Conservation (phyloP, 306 rosid genomes). For the Sicyos baderoa region DNA sequence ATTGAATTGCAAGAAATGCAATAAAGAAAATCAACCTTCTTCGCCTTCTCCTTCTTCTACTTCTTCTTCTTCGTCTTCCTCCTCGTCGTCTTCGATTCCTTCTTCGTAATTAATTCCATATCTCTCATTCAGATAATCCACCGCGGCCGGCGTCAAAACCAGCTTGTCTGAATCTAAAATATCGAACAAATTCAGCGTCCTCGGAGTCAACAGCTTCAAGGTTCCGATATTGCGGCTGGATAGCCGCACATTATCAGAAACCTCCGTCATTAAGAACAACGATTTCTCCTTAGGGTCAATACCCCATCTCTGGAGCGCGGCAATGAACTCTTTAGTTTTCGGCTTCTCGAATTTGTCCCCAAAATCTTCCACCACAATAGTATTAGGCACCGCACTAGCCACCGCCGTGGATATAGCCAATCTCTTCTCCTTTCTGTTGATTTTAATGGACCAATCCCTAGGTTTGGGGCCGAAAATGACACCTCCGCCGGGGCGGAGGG, state of each 20-base stretch:
- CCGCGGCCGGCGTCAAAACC: conserved; percentile 58
- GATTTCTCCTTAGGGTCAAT: conserved; percentile 75
- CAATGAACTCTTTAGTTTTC: conserved; percentile 73
- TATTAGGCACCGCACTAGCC: conserved; percentile 57
- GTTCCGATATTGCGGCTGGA: conserved; percentile 80
- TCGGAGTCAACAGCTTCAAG: conserved; percentile 75
- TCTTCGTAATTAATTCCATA: conserved; percentile 50
- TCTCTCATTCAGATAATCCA: conserved; percentile 62
- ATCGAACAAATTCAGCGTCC: conserved; percentile 79
- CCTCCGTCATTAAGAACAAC: conserved; percentile 58
- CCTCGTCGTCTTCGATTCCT: conserved; percentile 32
- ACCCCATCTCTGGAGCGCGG: conserved; percentile 85
- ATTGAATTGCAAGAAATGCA: background rate
- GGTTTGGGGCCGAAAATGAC: conserved; percentile 87
- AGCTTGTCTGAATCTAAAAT: conserved; percentile 80
- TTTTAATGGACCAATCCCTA: conserved; percentile 83
- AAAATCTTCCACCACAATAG: conserved; percentile 82
- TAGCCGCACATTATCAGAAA: conserved; percentile 48
- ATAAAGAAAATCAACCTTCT: conserved; percentile 29
- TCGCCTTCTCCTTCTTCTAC: conserved; percentile 28
- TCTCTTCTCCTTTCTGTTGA: conserved; percentile 78
- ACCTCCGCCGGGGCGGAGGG: conserved; percentile 89
- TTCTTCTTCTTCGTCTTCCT: conserved; percentile 22
- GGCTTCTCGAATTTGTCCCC: conserved; percentile 62
- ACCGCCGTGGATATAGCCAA: conserved; percentile 83